Conservation (phyloP, 2,329 filamentous ascomycete species). For the Ascocoryne sarcoides region DNA sequence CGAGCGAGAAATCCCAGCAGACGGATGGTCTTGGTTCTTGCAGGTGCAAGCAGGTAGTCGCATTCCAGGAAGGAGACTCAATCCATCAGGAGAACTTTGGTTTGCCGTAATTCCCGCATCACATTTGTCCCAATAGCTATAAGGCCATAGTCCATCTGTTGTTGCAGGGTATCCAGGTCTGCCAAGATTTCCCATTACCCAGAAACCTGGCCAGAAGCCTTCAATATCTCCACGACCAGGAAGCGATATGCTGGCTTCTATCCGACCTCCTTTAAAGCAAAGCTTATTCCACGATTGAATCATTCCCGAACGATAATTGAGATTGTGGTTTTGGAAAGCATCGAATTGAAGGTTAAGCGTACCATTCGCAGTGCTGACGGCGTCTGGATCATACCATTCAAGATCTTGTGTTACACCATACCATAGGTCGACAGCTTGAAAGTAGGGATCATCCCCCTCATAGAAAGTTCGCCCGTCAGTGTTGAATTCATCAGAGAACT, state of each 20-base stretch:
- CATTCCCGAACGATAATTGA: conserved; percentile 66
- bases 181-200: conserved; percentile 66
- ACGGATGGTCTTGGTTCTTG: conserved; percentile 54
- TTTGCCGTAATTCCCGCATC: conserved; percentile 65
- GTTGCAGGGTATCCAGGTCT: conserved; percentile 60
- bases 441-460: conserved; percentile 60
- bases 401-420: conserved; percentile 64
- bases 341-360: conserved; percentile 57
- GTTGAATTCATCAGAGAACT: conserved; percentile 68
- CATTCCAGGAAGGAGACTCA: conserved; percentile 62
- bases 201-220: conserved; percentile 69
- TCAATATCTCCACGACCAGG: conserved; percentile 57
- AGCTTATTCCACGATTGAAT: conserved; percentile 66
- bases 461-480: conserved; percentile 60
- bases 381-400: conserved; percentile 65
- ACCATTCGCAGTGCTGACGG: conserved; percentile 52
- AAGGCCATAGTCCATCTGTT: conserved; percentile 67
- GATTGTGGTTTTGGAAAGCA: conserved; percentile 52
- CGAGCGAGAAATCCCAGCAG: conserved; percentile 53
- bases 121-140: conserved; percentile 60
- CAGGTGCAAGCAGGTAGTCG: conserved; percentile 61
- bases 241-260: conserved; percentile 63
- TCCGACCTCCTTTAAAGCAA: conserved; percentile 61
- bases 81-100: conserved; percentile 57
- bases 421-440: conserved; percentile 60